Evolutionary conservation across 371 early-diverging fungal species (phyloP).

Genomic region (Phascolomyces articulosus): DNA sequence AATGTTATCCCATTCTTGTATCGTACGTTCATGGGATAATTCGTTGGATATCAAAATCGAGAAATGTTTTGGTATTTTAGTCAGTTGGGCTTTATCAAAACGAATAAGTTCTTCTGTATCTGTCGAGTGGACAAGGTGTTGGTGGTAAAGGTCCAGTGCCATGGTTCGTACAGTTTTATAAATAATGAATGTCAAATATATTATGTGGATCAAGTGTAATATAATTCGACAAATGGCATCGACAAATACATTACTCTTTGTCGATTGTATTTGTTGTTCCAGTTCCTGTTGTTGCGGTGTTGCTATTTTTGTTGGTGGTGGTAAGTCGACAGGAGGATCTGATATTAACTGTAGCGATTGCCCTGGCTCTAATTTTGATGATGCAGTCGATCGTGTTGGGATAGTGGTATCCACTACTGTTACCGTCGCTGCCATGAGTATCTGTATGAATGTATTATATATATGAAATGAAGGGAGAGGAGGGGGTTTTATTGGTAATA

Average conservation of each 20-base stretch:
- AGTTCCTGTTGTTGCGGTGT: too few relatives aligned
- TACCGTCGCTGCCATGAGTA: neutral
- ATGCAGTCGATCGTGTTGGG: neutral
- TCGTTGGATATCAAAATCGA: constrained; percentile 40
- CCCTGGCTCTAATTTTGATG: too few relatives aligned
- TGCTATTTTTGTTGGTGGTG: neutral
- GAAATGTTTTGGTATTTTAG: constrained; percentile 49
- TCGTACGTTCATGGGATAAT: constrained; percentile 25
- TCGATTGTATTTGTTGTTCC: neutral
- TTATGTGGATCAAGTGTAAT: constrained; percentile 27
- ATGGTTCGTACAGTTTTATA: constrained; percentile 11
- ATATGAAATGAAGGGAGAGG: constrained; percentile 7
- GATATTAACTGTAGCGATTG: constrained; percentile 9
- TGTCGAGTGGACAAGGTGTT: neutral
- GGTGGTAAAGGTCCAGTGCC: neutral
- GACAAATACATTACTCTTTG: neutral
- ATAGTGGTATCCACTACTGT: neutral
- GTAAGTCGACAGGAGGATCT: neutral
- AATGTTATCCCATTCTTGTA: constrained; percentile 34
- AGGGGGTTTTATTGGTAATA: neutral
- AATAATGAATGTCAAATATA: constrained; percentile 27
- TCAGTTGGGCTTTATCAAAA: constrained; percentile 34
- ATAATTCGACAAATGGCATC: constrained; percentile 18
- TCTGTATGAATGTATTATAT: too few relatives aligned
- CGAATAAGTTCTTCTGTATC: constrained; percentile 18